phyloP scores from a whole-genome alignment of 2,329 filamentous ascomycete species.

The Fusarium denticulatum region DNA sequence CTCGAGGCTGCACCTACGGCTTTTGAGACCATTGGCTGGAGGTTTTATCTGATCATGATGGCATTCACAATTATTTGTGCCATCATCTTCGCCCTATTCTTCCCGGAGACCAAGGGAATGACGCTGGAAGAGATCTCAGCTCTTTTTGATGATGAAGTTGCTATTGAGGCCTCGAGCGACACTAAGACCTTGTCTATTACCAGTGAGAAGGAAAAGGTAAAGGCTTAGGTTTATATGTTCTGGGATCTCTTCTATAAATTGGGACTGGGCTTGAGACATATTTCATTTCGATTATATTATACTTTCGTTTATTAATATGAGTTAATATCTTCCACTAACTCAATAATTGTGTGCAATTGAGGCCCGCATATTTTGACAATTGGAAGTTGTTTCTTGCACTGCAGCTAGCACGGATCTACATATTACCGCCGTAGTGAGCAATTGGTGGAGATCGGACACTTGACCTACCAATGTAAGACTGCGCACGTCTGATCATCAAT shows the following conservation, averaged over 20 bases:
- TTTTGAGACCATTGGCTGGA: background rate
- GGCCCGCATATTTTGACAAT: background rate
- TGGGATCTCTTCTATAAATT: background rate
- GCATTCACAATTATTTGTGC: background rate
- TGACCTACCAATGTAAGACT: background rate
- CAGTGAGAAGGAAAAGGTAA: background rate
- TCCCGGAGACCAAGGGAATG: background rate
- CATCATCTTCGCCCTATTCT: background rate
- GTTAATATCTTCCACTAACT: rapidly evolving
- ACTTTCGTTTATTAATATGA: too few relatives aligned
- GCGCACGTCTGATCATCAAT: background rate
- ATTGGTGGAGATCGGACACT: background rate
- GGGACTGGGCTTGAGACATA: rapidly evolving
- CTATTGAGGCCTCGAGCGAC: background rate
- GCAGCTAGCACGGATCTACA: background rate
- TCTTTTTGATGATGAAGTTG: background rate
- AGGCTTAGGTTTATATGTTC: background rate
- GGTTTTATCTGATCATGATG: background rate
- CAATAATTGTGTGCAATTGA: too few relatives aligned
- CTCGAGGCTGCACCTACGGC: background rate
- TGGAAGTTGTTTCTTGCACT: too few relatives aligned
- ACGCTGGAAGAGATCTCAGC: background rate
- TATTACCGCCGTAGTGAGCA: background rate
- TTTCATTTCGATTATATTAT: background rate
- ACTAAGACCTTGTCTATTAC: background rate